Percentiles rank a stretch among this genome's conserved stretches.
Conservation (phyloP, 306 rosid species). For the Cucurbita maxima region DNA sequence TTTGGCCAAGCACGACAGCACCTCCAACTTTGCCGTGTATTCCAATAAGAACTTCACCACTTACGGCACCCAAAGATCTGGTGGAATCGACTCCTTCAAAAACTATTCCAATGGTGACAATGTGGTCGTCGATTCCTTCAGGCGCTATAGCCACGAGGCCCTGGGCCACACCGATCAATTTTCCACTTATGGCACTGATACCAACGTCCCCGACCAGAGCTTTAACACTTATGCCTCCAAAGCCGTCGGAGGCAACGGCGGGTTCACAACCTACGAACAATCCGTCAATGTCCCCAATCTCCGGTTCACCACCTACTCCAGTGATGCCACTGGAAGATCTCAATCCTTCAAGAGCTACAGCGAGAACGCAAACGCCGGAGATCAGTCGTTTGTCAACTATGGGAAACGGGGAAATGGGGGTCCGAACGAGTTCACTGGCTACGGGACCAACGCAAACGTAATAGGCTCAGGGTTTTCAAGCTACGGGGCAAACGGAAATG, state of each 20-base stretch:
- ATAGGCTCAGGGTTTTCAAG: conserved; percentile 49
- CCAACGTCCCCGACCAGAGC: conserved; percentile 69
- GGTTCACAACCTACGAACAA: conserved; percentile 42
- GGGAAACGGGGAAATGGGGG: conserved; percentile 68
- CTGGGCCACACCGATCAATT: conserved; percentile 46
- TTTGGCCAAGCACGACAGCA: conserved; percentile 51
- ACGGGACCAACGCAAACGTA: conserved; percentile 58
- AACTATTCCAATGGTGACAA: conserved; percentile 47
- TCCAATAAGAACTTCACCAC: conserved; percentile 52
- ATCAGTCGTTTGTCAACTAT: conserved; percentile 52
- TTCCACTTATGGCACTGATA: conserved; percentile 25
- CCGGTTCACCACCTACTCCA: conserved; percentile 61
- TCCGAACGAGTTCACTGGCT: conserved; percentile 28
- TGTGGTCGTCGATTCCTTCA: conserved; percentile 60
- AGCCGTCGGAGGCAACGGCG: conserved; percentile 60
- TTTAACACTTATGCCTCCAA: conserved; percentile 54
- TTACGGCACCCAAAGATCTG: conserved; percentile 64
- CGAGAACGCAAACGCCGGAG: conserved; percentile 60
- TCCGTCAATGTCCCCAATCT: conserved; percentile 57
- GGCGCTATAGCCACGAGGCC: conserved; percentile 73
- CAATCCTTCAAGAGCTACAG: conserved; percentile 58
- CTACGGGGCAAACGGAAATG: conserved; percentile 38
- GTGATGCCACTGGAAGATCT: conserved; percentile 41
- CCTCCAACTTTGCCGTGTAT: conserved; percentile 39
- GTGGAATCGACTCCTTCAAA: conserved; percentile 58